Evolutionary conservation across 495 filamentous ascomycete genomes (phyloP).

Genomic region (Bacidia rubella): DNA sequence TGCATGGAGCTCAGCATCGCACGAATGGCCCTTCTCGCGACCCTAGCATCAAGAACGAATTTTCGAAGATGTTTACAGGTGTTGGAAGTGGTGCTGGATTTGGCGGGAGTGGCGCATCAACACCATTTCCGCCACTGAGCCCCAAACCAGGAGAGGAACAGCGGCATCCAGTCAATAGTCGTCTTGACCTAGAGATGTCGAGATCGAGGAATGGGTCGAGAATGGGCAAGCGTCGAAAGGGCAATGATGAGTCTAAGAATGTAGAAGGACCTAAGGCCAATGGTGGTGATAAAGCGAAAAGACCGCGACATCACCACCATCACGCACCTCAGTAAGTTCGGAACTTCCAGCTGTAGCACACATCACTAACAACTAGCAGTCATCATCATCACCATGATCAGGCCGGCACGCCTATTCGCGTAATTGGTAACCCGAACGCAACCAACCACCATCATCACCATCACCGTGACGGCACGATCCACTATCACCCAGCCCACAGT

Average conservation of each 20-base stretch:
- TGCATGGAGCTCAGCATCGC: constrained; percentile 79
- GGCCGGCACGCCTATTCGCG: constrained; percentile 31
- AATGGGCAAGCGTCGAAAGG: constrained; percentile 39
- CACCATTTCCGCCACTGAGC: constrained; percentile 37
- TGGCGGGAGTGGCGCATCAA: constrained; percentile 37
- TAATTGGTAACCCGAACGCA: constrained; percentile 29
- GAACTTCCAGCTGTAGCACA: not conserved
- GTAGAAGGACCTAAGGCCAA: constrained; percentile 40
- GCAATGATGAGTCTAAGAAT: constrained; percentile 43
- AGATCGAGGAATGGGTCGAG: constrained; percentile 36
- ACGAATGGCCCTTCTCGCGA: constrained; percentile 61
- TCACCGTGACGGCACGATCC: constrained; percentile 27
- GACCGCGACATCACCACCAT: constrained; percentile 43
- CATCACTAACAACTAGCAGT: constrained; percentile 28
- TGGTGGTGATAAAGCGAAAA: constrained; percentile 40
- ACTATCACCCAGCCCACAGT: constrained; percentile 33
- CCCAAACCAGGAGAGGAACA: constrained; percentile 35
- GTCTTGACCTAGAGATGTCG: constrained; percentile 24
- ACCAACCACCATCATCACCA: constrained; percentile 41
- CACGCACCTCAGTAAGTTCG: constrained; percentile 45
- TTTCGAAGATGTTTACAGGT: constrained; percentile 82
- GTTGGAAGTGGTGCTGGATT: constrained; percentile 60
- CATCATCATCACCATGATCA: constrained; percentile 54
- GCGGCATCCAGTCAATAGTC: constrained; percentile 8
- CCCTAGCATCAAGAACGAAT: constrained; percentile 78